Conservation (phyloP, 306 rosid genomes). For the Myrica gale region DNA sequence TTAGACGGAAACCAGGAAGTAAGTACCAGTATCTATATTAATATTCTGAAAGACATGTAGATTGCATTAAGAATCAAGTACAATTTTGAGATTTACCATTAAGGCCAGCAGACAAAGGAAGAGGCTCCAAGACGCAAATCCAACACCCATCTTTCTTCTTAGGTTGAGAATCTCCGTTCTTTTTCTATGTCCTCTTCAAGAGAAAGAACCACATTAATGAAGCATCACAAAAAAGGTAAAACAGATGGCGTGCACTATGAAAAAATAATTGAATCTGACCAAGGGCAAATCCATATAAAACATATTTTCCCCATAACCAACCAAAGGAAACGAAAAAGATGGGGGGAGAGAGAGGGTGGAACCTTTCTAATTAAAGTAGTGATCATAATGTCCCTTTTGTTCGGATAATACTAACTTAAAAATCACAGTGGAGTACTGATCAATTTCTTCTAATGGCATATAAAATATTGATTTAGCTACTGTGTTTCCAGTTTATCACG, state of each 20-base stretch:
- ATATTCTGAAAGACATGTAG: not conserved
- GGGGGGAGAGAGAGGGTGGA: not conserved
- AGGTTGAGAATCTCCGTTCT: not conserved
- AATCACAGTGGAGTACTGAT: too few relatives aligned
- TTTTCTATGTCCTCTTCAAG: not conserved
- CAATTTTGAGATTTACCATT: constrained; percentile 22
- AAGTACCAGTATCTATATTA: too few relatives aligned
- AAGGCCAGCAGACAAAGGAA: constrained; percentile 34
- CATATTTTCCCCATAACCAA: not conserved
- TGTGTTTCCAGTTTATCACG: too few relatives aligned
- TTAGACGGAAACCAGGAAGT: too few relatives aligned
- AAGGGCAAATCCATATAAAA: too few relatives aligned
- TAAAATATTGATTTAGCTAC: too few relatives aligned
- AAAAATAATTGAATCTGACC: not conserved
- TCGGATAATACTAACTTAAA: too few relatives aligned
- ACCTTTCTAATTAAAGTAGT: too few relatives aligned
- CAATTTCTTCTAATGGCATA: too few relatives aligned
- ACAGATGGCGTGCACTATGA: not conserved
- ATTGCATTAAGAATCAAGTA: not conserved
- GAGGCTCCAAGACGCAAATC: constrained; percentile 25
- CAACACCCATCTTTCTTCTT: constrained; percentile 36
- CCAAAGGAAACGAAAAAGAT: not conserved
- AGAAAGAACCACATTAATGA: not conserved
- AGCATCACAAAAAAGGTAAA: not conserved
- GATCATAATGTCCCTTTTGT: too few relatives aligned